Evolutionary conservation across 2,329 filamentous ascomycete species (phyloP).

Genomic region (Aspergillus proliferans): DNA sequence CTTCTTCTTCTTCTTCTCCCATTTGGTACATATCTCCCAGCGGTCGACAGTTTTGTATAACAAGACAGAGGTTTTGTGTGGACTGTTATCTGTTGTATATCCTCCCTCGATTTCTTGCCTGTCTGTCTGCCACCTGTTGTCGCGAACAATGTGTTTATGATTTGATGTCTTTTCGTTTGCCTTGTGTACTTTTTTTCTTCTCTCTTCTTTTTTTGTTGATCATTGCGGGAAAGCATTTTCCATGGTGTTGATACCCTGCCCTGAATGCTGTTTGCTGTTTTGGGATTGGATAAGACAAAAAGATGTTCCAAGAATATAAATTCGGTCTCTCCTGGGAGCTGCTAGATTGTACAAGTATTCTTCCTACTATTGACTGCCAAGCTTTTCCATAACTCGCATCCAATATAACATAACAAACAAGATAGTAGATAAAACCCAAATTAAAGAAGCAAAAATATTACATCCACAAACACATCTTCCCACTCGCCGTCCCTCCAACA

Average conservation of each 20-base stretch:
- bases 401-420: too few species aligned
- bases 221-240: constrained; percentile 29
- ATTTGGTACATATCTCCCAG: not conserved
- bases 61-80: constrained; percentile 9
- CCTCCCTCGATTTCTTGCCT: constrained; percentile 11
- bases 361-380: too few species aligned
- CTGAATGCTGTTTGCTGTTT: constrained; percentile 28
- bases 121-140: too few species aligned
- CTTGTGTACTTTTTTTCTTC: constrained; percentile 6
- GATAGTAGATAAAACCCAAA: too few species aligned
- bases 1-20: constrained; percentile 8
- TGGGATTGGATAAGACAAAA: constrained; percentile 9
- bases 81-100: constrained; percentile 18
- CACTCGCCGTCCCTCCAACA: constrained; percentile 81
- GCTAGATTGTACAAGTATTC: too few species aligned
- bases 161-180: constrained; percentile 21
- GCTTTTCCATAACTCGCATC: too few species aligned
- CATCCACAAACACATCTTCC: constrained; percentile 88
- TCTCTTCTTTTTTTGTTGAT: constrained; percentile 10
- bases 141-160: constrained; percentile 26
- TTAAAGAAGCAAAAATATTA: constrained; percentile 33
- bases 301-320: not conserved
- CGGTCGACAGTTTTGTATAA: constrained; percentile 13
- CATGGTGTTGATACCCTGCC: constrained; percentile 40
- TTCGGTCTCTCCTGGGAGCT: too few species aligned